Base-by-base conservation (phyloP, 1,284 basidiomycete genomes). In the Trichosporon sp. region DNA sequence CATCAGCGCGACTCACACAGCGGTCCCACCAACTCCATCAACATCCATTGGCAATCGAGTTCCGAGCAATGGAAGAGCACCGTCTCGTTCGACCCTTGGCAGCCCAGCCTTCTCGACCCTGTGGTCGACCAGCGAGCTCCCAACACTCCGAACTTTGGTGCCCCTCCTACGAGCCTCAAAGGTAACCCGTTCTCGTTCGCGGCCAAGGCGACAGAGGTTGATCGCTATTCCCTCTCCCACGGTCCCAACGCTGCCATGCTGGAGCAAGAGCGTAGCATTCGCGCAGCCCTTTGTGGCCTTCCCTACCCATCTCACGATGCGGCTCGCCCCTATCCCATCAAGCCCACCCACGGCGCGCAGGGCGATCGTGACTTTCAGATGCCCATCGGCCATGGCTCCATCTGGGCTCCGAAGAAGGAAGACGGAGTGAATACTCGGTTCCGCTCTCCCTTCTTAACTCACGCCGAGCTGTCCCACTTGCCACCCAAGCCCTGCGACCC, bases 401-500 rank as follows among this genome's bases (percentile, higher is more conserved):
- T 35, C 59, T 63, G 59, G 59, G 59, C 59, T n/a, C 59, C 59
- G 16, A 63, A 63, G 59, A n/a, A 63, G 59, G 32, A n/a, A 35
- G 59, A 35, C 16, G 31, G 59, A 14, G 59, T 63, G 4, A 35
- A 37, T 32, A 37, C 16, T n/a, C 31, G 31, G 7, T 35, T 32
- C n/a, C 59, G 59, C 59, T n/a, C 59, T 8, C 59, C 59, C 14
- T 37, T 63, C 59, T 35, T 35, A n/a, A n/a, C 59, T 7, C 59
- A 16, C 3, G 7, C 14, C 32, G 59, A 63, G 32, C 59, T 35
- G 32, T 37, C 31, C 5, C 59, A 63, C 16, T n/a, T 63, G 59
- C 59, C 59, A 35, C 59, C 59, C 16, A 63, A 63, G 59, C 59
- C 59, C 59, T 63, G 59, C 32, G 59, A 63, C 59, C 31, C 59